Evolutionary conservation across 441 rosid species (phyloP).

Genomic region (Brassica balearica): DNA sequence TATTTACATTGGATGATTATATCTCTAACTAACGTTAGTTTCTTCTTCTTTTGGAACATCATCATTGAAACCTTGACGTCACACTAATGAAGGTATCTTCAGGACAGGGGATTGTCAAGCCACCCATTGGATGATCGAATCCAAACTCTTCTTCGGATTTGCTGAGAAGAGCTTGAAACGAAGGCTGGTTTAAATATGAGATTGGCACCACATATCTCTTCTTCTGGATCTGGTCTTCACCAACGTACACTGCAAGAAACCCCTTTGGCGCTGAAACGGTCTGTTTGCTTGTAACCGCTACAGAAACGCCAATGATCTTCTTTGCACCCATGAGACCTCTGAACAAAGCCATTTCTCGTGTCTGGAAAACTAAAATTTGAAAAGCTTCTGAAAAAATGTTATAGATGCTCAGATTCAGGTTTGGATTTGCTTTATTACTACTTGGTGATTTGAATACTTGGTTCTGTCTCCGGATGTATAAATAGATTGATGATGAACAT

Average conservation of each 20-base stretch:
- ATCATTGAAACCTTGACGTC: conserved; percentile 6
- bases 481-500: not conserved
- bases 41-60: not conserved
- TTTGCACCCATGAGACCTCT: conserved; percentile 28
- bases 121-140: conserved; percentile 26
- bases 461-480: not conserved
- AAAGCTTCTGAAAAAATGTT: not conserved
- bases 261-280: conserved; percentile 18
- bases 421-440: conserved; percentile 2
- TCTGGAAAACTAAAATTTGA: not conserved
- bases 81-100: conserved; percentile 31
- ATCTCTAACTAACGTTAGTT: not conserved
- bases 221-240: conserved; percentile 18
- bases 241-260: conserved; percentile 30
- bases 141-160: conserved; percentile 31
- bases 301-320: not conserved
- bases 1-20: not conserved
- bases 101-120: conserved; percentile 30
- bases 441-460: not conserved
- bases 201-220: conserved; percentile 30
- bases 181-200: conserved; percentile 33
- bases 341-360: conserved; percentile 5
- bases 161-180: conserved; percentile 17
- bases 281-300: not conserved
- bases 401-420: not conserved